Evolutionary conservation across 2,329 filamentous ascomycete species (phyloP), one percentile per base, ranked within the genome.

Genomic region (Myriosclerotinia curreyana): DNA sequence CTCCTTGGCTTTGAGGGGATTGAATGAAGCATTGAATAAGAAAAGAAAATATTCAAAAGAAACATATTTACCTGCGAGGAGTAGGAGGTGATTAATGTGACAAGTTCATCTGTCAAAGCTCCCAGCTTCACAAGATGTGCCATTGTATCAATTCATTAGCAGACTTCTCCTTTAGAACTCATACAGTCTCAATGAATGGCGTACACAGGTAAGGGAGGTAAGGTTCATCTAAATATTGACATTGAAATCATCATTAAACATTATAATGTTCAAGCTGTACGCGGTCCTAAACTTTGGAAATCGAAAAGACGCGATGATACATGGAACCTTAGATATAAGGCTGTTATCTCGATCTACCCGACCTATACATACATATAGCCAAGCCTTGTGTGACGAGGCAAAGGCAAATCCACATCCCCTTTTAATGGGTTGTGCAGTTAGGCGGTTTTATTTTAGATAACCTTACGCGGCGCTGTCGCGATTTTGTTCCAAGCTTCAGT

Each of bases 31-130:
- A 36, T 8, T n/a, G 6, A 25, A 34, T 36, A 52, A 52, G 46
- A 46, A 51, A 65, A 20, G 31, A 64, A 62, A 65, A 22, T 28
- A 31, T 31, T 28, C n/a, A 40, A 40, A 66, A 31, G 40, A 54
- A 38, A 56, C 25, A n/a, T 64, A 31, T 75, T 67, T 78, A 86
- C 86, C 77, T 84, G 78, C 38, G 76, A 68, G 51, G 82, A 78
- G 49, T 81, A 78, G n/a, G 80, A 80, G 15, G 86, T 82, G 66
- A 92, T 78, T 50, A 83, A 80, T 49, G 83, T 80, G 66, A 96
- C 82, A 40, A 96, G 83, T 73, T 92, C 86, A 67, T 90, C 88
- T 1, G 85, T 86, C 70, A 93, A 80, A 64, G 81, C 79, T 55
- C 81, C 82, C 64, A 93, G 77, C 73, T 80, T 83, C 68, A 87